phyloP scores from a whole-genome alignment of 495 filamentous ascomycete genomes.

The Hamigera avellanea region DNA sequence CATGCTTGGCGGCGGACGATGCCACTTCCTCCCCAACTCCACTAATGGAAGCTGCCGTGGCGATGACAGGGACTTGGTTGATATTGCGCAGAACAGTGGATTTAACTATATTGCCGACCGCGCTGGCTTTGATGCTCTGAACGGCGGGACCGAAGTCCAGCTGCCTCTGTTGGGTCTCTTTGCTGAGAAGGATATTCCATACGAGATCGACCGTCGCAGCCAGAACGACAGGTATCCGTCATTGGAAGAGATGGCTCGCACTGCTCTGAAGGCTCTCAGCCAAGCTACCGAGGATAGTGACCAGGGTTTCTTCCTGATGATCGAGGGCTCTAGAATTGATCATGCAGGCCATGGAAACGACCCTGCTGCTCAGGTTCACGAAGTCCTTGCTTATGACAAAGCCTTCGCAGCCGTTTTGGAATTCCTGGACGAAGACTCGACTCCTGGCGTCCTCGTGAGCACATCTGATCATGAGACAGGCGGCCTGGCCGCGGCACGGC shows the following conservation, averaged over 20 bases:
- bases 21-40: constrained; percentile 80
- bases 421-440: constrained; percentile 63
- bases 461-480: constrained; percentile 97
- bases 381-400: constrained; percentile 86
- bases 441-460: constrained; percentile 67
- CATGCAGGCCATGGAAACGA: constrained; percentile 95
- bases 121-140: constrained; percentile 64
- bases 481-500: constrained; percentile 68
- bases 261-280: constrained; percentile 65
- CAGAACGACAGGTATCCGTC: constrained; percentile 76
- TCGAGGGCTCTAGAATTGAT: constrained; percentile 91
- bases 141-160: constrained; percentile 55
- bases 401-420: constrained; percentile 72
- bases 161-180: constrained; percentile 83
- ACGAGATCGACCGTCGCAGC: constrained; percentile 75
- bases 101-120: constrained; percentile 69
- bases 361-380: constrained; percentile 87
- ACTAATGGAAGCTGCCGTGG: constrained; percentile 64
- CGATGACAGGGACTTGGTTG: constrained; percentile 59
- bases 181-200: constrained; percentile 74
- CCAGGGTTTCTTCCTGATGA: constrained; percentile 96
- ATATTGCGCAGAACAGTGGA: constrained; percentile 58
- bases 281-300: constrained; percentile 78
- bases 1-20: constrained; percentile 84
- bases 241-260: constrained; percentile 80